phyloP scores from a whole-genome alignment of 2,329 filamentous ascomycete genomes.

The Colletotrichum euphorbiae region DNA sequence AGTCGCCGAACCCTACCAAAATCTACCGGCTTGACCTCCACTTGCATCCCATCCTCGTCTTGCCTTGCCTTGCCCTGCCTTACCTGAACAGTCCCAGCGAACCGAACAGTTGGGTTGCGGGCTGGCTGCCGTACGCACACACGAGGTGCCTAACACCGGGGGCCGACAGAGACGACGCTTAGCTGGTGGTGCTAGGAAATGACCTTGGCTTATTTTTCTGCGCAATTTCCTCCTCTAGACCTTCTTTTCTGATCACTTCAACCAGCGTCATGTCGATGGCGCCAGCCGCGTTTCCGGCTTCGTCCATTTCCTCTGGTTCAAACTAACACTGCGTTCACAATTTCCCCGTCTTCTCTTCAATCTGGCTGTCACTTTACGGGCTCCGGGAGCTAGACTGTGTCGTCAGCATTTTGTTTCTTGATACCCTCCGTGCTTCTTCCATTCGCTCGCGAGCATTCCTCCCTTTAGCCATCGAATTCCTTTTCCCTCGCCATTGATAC shows the following conservation, averaged over 20 bases:
- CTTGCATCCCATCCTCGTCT: background rate
- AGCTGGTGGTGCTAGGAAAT: background rate
- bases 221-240: background rate
- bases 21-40: background rate
- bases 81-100: slow-evolving; percentile 1
- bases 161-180: slow-evolving; percentile 11
- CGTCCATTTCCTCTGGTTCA: background rate
- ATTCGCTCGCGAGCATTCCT: slow-evolving; percentile 4
- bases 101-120: slow-evolving; percentile 2
- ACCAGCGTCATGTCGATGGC: slow-evolving; percentile 33
- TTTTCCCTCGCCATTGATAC: background rate
- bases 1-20: slow-evolving; percentile 5
- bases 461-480: slow-evolving; percentile 1
- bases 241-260: background rate
- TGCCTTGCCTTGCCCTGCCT: background rate
- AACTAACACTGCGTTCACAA: background rate
- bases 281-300: slow-evolving; percentile 20
- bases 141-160: background rate
- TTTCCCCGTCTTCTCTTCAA: background rate
- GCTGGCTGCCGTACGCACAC: background rate
- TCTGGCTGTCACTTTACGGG: background rate
- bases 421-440: slow-evolving; percentile 3
- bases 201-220: background rate
- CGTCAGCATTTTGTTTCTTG: background rate
- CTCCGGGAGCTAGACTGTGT: slow-evolving; percentile 25